A percentile compares a stretch with the other conserved stretches of the same genome.
Conservation (phyloP, 805 yeast species). For the Wickerhamiella hasegawae region DNA sequence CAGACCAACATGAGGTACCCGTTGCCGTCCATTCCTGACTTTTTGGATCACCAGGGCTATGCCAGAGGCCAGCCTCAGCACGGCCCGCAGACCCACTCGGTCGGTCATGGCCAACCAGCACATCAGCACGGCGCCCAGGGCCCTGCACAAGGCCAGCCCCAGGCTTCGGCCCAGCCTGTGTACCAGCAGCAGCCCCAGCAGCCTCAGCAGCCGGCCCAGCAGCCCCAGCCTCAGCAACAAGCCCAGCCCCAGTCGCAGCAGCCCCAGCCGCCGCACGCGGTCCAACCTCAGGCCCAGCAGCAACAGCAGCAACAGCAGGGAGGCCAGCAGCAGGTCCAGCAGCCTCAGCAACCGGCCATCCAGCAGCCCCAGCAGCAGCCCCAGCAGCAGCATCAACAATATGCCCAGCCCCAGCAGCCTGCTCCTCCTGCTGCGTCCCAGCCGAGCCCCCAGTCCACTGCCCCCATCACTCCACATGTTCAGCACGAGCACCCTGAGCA, state of each 20-base stretch:
- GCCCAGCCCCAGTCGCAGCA: constrained; percentile 3
- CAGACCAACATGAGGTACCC: constrained; percentile 15
- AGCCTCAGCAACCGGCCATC: constrained; percentile 7
- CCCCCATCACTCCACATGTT: too few relatives aligned
- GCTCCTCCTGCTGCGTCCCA: too few relatives aligned
- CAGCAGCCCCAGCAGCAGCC: constrained; percentile 7
- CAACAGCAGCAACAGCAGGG: constrained; percentile 3
- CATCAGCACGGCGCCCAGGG: constrained; percentile 6
- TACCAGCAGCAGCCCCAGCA: constrained; percentile 10
- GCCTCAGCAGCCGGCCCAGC: constrained; percentile 10
- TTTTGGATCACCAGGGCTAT: constrained; percentile 11
- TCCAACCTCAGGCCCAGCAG: constrained; percentile 1
- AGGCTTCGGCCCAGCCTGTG: background rate
- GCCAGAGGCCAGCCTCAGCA: background rate
- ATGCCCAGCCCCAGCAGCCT: constrained; percentile 1
- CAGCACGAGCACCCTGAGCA: too few relatives aligned
- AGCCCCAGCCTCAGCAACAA: constrained; percentile 7
- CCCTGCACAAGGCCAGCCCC: too few relatives aligned
- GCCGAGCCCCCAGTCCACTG: too few relatives aligned
- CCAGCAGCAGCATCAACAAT: constrained; percentile 5
- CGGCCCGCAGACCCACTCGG: background rate
- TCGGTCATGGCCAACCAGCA: too few relatives aligned
- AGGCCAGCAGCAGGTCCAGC: constrained; percentile 3
- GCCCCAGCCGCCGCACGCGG: constrained; percentile 1
- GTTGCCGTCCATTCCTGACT: constrained; percentile 19